Percentiles rank a stretch among this genome's conserved stretches.
phyloP scores from a whole-genome alignment of 208 protist genomes.

The Plasmodiophora brassicae region DNA sequence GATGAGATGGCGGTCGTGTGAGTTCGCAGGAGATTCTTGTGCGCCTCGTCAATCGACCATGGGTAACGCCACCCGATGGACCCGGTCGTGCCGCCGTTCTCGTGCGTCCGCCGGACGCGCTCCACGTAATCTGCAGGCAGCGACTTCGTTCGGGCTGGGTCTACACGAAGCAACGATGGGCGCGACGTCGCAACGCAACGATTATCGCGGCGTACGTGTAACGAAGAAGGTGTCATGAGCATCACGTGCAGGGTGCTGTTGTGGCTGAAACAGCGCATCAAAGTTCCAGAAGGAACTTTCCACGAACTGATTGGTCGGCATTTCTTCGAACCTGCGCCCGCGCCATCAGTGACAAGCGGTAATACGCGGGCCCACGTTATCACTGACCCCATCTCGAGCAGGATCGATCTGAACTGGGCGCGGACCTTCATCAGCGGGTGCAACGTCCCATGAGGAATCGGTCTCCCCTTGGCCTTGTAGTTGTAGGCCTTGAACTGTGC shows the following conservation, averaged over 20 bases:
- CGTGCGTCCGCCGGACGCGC: conserved; percentile 83
- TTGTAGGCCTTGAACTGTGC: conserved; percentile 92
- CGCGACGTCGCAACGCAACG: not conserved
- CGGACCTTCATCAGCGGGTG: conserved; percentile 97
- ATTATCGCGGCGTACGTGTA: conserved; percentile 19
- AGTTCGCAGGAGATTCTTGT: conserved; percentile 97
- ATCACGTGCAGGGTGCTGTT: conserved; percentile 99
- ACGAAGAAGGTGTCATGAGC: conserved; percentile 99
- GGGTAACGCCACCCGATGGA: conserved; percentile 68
- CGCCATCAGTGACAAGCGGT: not conserved
- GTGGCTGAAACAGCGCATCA: conserved; percentile 98
- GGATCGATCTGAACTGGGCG: conserved; percentile 95
- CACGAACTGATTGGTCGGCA: conserved; percentile 97
- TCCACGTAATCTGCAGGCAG: conserved; percentile 71
- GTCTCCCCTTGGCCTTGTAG: conserved; percentile 78
- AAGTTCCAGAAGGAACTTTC: conserved; percentile 99
- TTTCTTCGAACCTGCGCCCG: conserved; percentile 97
- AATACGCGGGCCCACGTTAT: too few species aligned
- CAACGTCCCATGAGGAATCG: conserved; percentile 77
- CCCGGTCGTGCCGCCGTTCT: conserved; percentile 68
- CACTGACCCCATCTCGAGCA: conserved; percentile 95
- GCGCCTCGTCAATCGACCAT: conserved; percentile 76
- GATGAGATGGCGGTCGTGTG: conserved; percentile 99
- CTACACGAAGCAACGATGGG: too few species aligned
- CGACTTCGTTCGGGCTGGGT: not conserved